These are phyloP conservation scores for Aspergillus uvarum DNA, from an alignment of 2,329 filamentous ascomycete genomes.

Conservation along the genomic window DNA sequence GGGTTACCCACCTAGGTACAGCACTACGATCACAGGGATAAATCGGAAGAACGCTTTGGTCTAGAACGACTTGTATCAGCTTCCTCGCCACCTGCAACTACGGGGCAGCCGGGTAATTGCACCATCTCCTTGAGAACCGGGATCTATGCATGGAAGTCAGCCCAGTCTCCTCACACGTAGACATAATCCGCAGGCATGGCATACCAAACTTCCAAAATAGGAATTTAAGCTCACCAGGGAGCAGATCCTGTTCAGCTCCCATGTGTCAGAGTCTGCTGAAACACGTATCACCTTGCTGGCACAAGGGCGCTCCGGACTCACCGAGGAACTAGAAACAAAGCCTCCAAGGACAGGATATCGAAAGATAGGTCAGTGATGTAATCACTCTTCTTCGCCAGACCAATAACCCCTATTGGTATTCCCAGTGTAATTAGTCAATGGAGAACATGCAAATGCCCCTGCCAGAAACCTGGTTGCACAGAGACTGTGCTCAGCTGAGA, in stretches of 20 bases:
- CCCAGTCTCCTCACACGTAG: conserved; percentile 8
- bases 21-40: conserved; percentile 70
- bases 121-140: conserved; percentile 92
- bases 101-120: conserved; percentile 12
- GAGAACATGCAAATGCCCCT: neutral
- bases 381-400: conserved; percentile 60
- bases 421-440: conserved; percentile 1
- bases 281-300: neutral
- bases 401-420: conserved; percentile 59
- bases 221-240: conserved; percentile 83
- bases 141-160: conserved; percentile 52
- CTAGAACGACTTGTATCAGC: conserved; percentile 40
- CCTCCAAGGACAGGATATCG: conserved; percentile 85
- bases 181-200: conserved; percentile 24
- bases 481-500: conserved; percentile 5
- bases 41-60: conserved; percentile 88
- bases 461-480: neutral
- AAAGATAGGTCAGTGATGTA: conserved; percentile 76
- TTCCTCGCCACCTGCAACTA: conserved; percentile 10
- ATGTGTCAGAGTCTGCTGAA: conserved; percentile 21
- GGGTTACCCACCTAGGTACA: conserved; percentile 59
- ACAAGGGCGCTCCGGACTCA: conserved; percentile 24
- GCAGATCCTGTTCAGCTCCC: conserved; percentile 61
- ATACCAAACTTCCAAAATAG: conserved; percentile 66
- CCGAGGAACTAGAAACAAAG: conserved; percentile 81